Evolutionary conservation across 208 protist genomes (phyloP).

Genomic region (Vickermania ingenoplastis): DNA sequence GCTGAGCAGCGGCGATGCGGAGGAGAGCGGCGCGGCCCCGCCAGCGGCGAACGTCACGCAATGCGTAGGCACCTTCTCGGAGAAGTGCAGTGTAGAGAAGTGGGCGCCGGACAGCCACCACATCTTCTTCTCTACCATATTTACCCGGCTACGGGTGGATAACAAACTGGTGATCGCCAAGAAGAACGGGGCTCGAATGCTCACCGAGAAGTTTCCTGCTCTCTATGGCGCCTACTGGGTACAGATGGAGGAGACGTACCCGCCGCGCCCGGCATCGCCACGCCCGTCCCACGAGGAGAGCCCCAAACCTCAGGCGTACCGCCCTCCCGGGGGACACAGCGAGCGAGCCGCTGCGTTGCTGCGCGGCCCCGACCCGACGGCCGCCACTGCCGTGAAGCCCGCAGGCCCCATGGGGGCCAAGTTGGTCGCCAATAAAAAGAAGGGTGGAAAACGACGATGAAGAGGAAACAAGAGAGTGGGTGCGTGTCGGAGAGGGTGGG

Average conservation of each 20-base stretch:
- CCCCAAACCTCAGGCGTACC: constrained; percentile 66
- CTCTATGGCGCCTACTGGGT: constrained; percentile 81
- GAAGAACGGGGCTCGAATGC: constrained; percentile 55
- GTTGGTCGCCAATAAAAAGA: constrained; percentile 54
- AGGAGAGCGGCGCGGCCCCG: constrained; percentile 3
- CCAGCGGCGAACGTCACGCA: constrained; percentile 7
- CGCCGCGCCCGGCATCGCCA: constrained; percentile 34
- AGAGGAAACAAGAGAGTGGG: constrained; percentile 3
- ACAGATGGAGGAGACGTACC: constrained; percentile 31
- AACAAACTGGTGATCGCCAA: constrained; percentile 77
- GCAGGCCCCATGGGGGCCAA: constrained; percentile 50
- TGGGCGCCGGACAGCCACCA: constrained; percentile 80
- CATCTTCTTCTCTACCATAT: constrained; percentile 73
- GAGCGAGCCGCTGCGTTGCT: constrained; percentile 45
- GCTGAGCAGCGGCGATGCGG: constrained; percentile 1
- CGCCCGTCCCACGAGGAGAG: constrained; percentile 21
- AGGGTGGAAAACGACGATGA: constrained; percentile 23
- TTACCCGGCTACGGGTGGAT: constrained; percentile 75
- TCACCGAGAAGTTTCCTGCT: constrained; percentile 58
- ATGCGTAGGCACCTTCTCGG: constrained; percentile 61
- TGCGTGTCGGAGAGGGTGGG: background rate
- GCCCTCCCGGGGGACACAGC: constrained; percentile 47
- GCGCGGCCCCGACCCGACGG: constrained; percentile 32
- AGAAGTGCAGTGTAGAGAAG: constrained; percentile 76
- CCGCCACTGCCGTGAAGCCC: constrained; percentile 40